phyloP scores from a whole-genome alignment of 176 grass and related monocot species.

The Zoysia pacifica region DNA sequence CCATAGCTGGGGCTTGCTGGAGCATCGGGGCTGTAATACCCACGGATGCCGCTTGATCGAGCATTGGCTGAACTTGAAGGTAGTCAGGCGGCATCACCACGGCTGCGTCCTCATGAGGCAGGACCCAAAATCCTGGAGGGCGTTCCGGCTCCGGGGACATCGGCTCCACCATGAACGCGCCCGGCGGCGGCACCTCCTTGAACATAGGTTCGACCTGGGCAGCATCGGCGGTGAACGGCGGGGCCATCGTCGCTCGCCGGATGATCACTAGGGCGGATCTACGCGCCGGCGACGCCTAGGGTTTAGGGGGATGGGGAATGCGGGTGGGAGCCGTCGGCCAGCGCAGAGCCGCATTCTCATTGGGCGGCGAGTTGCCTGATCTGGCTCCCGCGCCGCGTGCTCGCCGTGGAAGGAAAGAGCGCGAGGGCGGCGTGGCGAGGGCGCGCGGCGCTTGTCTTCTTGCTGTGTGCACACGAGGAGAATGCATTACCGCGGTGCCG shows the following conservation, averaged over 20 bases:
- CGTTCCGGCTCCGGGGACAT: background rate
- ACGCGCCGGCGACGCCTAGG: slow-evolving; percentile 31
- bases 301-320: slow-evolving; percentile 20
- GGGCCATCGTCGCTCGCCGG: too few species aligned
- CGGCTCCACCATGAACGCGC: background rate
- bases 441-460: too few species aligned
- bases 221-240: too few species aligned
- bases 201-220: too few species aligned
- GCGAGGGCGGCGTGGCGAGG: too few species aligned
- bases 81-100: background rate
- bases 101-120: background rate
- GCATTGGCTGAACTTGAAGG: background rate
- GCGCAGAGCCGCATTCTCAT: background rate
- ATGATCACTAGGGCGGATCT: too few species aligned
- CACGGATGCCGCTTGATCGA: background rate
- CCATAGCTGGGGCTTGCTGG: background rate
- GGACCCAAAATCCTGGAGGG: background rate
- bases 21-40: background rate
- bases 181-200: background rate
- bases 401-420: slow-evolving; percentile 23
- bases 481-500: too few species aligned
- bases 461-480: too few species aligned
- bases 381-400: background rate
- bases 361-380: slow-evolving; percentile 11
- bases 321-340: background rate